These are phyloP conservation scores for Talaromyces sp. DNA, from an alignment of 2,329 filamentous ascomycete species.

Conservation along the genomic window DNA sequence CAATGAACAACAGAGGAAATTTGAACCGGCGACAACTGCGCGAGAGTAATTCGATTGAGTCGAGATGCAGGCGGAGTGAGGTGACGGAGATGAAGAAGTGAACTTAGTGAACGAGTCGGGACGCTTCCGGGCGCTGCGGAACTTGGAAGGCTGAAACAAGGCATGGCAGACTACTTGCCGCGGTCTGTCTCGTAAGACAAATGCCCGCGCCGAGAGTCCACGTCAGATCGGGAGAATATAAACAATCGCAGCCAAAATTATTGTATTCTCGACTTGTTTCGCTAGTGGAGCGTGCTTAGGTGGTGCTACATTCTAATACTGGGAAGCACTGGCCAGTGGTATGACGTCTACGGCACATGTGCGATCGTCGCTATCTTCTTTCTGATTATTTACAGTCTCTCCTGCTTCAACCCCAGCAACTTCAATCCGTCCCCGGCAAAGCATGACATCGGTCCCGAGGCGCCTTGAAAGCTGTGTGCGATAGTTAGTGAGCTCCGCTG, in stretches of 20 bases:
- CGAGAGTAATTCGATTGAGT: background rate
- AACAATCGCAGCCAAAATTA: background rate
- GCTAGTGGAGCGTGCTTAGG: background rate
- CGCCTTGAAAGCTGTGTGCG: constrained; percentile 11
- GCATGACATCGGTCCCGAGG: constrained; percentile 18
- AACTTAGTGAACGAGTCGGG: background rate
- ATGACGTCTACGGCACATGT: constrained; percentile 12
- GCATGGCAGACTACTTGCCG: background rate
- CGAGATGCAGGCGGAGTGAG: background rate
- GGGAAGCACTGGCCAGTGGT: constrained; percentile 6
- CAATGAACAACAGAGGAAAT: background rate
- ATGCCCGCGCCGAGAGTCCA: background rate
- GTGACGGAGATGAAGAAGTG: background rate
- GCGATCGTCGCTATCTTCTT: background rate
- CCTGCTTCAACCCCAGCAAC: background rate
- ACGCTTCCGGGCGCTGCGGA: background rate
- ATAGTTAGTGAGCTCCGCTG: constrained; percentile 16
- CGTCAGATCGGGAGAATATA: background rate
- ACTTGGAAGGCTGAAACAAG: background rate
- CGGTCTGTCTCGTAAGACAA: background rate
- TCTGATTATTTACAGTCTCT: background rate
- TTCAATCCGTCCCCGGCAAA: constrained; percentile 7
- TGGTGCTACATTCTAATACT: background rate
- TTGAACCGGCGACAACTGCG: background rate
- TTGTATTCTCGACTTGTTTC: background rate